Conservation (phyloP, 2,329 filamentous ascomycete genomes). For the Alternaria novae-zelandiae region DNA sequence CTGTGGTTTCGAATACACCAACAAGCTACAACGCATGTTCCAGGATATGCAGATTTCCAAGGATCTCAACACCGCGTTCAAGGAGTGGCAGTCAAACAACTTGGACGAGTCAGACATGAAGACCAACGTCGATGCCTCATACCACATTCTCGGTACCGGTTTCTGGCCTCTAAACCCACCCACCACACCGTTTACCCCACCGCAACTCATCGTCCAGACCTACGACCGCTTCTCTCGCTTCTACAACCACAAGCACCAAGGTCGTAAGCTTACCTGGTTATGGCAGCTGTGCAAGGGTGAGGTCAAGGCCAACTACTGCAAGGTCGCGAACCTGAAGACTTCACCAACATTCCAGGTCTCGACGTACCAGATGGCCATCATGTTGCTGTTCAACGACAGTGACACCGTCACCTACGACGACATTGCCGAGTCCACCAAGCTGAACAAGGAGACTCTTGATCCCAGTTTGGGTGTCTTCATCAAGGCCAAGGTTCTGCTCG, state of each 20-base stretch:
- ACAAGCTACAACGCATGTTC: slow-evolving; percentile 99
- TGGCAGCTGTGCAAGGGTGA: slow-evolving; percentile 99
- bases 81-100: slow-evolving; percentile 73
- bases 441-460: slow-evolving; percentile 83
- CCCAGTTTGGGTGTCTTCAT: slow-evolving; percentile 84
- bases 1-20: slow-evolving; percentile 98
- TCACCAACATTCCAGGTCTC: slow-evolving; percentile 98
- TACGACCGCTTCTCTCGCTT: slow-evolving; percentile 89
- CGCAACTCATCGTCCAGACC: slow-evolving; percentile 81
- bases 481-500: slow-evolving; percentile 87
- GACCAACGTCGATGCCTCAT: slow-evolving; percentile 80
- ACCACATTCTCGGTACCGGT: slow-evolving; percentile 91
- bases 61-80: slow-evolving; percentile 90
- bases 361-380: slow-evolving; percentile 95
- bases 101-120: slow-evolving; percentile 70
- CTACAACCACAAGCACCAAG: slow-evolving; percentile 96
- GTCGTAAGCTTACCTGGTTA: slow-evolving; percentile 94
- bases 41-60: slow-evolving; percentile 99
- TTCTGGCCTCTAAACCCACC: slow-evolving; percentile 95
- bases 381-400: slow-evolving; percentile 92
- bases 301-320: slow-evolving; percentile 91
- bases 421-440: slow-evolving; percentile 78
- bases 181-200: slow-evolving; percentile 86
- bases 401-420: slow-evolving; percentile 87
- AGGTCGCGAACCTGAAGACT: slow-evolving; percentile 68